Conservation (phyloP, 768 basidiomycete genomes). For the Neoboletus subvelutipes region DNA sequence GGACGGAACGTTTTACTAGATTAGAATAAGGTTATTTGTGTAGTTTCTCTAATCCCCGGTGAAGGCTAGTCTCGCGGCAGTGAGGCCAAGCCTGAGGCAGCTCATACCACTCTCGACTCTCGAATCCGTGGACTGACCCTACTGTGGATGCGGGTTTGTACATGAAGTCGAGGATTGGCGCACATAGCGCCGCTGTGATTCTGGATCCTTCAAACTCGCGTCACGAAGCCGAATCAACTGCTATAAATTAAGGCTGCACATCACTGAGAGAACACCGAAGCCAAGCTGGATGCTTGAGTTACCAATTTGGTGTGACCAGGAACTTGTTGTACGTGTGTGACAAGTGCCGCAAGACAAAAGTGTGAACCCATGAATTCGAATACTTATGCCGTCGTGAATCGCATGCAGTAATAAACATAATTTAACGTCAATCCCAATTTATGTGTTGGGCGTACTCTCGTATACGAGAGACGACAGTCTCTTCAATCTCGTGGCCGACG, state of each 20-base stretch:
- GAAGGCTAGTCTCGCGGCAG: too few relatives aligned
- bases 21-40: too few relatives aligned
- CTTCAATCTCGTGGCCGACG: constrained; percentile 65
- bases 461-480: constrained; percentile 75
- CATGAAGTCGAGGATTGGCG: too few relatives aligned
- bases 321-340: background rate
- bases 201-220: background rate
- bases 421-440: constrained; percentile 63
- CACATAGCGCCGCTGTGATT: too few relatives aligned
- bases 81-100: too few relatives aligned
- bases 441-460: constrained; percentile 71
- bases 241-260: background rate
- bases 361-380: constrained; percentile 2
- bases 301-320: background rate
- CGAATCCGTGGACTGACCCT: too few relatives aligned
- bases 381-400: background rate
- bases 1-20: too few relatives aligned
- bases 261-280: constrained; percentile 5
- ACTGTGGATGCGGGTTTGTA: too few relatives aligned
- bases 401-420: constrained; percentile 5
- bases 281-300: background rate
- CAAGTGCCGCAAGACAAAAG: background rate
- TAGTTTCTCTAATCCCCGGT: too few relatives aligned
- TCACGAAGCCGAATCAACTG: background rate
- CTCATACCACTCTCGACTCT: too few relatives aligned